Base-by-base conservation (phyloP, 2,329 filamentous ascomycete genomes). In the Phialophora verrucosa region DNA sequence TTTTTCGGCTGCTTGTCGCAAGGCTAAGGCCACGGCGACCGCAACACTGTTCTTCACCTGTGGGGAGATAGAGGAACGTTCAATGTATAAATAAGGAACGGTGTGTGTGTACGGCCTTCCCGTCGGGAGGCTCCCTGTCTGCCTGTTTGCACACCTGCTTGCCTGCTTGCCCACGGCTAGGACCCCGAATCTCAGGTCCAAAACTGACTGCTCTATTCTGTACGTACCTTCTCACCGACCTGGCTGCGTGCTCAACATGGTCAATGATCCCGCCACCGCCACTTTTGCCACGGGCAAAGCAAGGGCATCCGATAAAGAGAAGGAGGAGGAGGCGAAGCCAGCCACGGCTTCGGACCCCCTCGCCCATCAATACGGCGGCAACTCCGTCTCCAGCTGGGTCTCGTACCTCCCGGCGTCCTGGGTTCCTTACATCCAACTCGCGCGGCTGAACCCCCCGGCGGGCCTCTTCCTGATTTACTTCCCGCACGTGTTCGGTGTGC, bases 391-490 rank as follows among this genome's bases (percentile, higher is more conserved):
- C 12, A 27, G 23, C 27, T 54, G 23, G 23, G 23, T 54, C 11
- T 5, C 27, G 51, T 17, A 8, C 27, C 27, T 54, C 29, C 27
- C 51, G 2, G 25, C 11, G 2, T 54, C 23, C 3, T 27, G 51
- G 51, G 51, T 54, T 20, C 51, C 27, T 8, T 27, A 54, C 12
- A 31, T 54, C 12, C 51, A 54, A 11, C 51, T 31, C 5, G 51
- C 51, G 7, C 51, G 51, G 17, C 25, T 32, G 23, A 54, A 54
- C 29, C 51, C 51, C 8, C 23, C 51, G 5, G 51, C 51, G 17
- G 51, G 51, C 17, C 51, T 54, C 11, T 54, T 54, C n/a, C 29
- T 27, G 51, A 31, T 51, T 6, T 51, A 51, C 51, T 27, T 31
- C 29, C 27, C 51, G 11, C 51, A 27, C 27, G 2, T 50, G n/a